Percentiles rank a stretch among this genome's conserved stretches.
phyloP scores from a whole-genome alignment of 176 grass and related monocot species.

The Puccinellia tenuiflora region DNA sequence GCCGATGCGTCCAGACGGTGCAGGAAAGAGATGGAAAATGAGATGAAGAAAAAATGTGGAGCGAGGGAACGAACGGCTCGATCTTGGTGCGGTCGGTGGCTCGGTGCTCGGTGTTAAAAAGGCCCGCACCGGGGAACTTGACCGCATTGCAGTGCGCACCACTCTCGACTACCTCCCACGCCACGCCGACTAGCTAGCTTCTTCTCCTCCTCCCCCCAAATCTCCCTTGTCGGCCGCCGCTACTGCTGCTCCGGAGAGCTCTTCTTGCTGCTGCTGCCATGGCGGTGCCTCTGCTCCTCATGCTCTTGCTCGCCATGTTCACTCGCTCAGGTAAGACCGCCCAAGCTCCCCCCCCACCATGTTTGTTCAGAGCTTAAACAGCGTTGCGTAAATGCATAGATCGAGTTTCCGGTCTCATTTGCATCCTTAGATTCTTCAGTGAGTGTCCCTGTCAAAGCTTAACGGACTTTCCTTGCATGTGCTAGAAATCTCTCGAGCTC shows the following conservation, averaged over 20 bases:
- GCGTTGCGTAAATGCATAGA: not conserved
- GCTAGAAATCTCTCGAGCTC: not conserved
- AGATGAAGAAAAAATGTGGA: too few relatives aligned
- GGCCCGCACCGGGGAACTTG: not conserved
- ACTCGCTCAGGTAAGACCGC: slow-evolving; percentile 14
- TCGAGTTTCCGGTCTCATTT: not conserved
- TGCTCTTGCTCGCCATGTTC: slow-evolving; percentile 42
- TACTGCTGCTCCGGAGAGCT: not conserved
- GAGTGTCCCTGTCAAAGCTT: not conserved
- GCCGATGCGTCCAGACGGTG: not conserved
- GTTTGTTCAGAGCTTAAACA: too few relatives aligned
- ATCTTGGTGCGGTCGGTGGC: not conserved
- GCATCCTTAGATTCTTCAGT: not conserved
- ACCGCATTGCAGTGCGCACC: not conserved
- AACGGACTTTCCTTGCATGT: not conserved
- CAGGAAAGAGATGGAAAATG: not conserved
- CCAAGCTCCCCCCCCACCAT: too few relatives aligned
- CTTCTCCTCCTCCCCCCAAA: too few relatives aligned
- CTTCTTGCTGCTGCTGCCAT: slow-evolving; percentile 1
- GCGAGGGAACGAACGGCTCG: not conserved
- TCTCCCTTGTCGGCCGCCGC: not conserved
- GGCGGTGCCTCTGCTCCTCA: slow-evolving; percentile 29
- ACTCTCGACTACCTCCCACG: not conserved
- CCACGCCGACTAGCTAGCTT: not conserved
- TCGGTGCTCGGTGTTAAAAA: slow-evolving; percentile 28